Evolutionary conservation across 2,329 filamentous ascomycete species (phyloP), one percentile per base, ranked within the genome.

Genomic region (Sclerotinia spermophila): DNA sequence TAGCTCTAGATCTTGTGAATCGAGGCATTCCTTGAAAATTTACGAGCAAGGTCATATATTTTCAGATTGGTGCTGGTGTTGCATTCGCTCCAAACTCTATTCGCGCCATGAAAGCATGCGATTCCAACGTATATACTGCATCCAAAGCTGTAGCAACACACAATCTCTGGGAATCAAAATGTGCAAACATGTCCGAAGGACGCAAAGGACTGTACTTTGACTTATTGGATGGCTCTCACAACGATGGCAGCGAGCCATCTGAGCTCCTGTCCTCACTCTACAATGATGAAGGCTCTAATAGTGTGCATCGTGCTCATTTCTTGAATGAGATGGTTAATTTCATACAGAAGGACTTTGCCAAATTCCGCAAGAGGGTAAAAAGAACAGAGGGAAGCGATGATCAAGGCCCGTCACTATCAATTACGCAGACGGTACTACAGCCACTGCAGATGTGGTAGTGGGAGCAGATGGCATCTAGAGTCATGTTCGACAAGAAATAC

Each of bases 391-490:
- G 60, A 24, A 48, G 42, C 30, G 55, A 35, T 45, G 64, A 19
- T 30, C 24, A 67, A 27, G 55, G 55, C 17, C 51, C 24, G 35
- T 60, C 15, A n/a, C 24, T 42, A 13, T 68, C 27, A 15, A 30
- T 35, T 68, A 60, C 38, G 30, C 27, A 5, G 89, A 91, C 78
- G 89, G 89, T n/a, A n/a, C n/a, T n/a, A n/a, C n/a, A n/a, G n/a
- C n/a, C n/a, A n/a, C n/a, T n/a, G n/a, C n/a, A n/a, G n/a, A n/a
- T n/a, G n/a, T n/a, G n/a, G n/a, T n/a, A n/a, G n/a, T n/a, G n/a
- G n/a, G n/a, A n/a, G n/a, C n/a, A 5, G 89, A 91, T 78, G 89
- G 89, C 0, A 88, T 91, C 76, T 87, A 87, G 76, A 88, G 86
- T 0, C 80, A 82, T 5, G 82, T 86, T 5, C 81, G 89, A 11